Evolutionary conservation across 306 rosid genomes (phyloP).

Genomic region (Cercis canadensis): DNA sequence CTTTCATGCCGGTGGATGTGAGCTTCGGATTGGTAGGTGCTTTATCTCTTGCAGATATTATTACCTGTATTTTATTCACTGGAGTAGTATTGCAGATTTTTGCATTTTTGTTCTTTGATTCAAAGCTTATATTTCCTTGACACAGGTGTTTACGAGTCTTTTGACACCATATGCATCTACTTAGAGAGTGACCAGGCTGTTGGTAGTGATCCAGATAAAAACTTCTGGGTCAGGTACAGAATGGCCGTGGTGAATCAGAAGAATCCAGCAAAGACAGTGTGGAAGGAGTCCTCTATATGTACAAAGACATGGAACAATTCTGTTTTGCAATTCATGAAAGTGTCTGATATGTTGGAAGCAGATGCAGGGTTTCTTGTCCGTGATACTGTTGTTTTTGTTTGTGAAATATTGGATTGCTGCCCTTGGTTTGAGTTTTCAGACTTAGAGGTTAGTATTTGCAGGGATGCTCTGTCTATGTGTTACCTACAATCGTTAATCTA

Average conservation of each 20-base stretch:
- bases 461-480: slow-evolving; percentile 31
- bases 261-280: slow-evolving; percentile 88
- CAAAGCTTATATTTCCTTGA: slow-evolving; percentile 25
- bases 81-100: slow-evolving; percentile 36
- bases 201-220: slow-evolving; percentile 93
- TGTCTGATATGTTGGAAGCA: slow-evolving; percentile 92
- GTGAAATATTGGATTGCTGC: slow-evolving; percentile 98
- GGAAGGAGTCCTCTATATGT: slow-evolving; percentile 99
- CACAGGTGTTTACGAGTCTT: slow-evolving; percentile 96
- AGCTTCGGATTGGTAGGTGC: slow-evolving; percentile 95
- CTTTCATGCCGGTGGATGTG: slow-evolving; percentile 99
- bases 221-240: slow-evolving; percentile 97
- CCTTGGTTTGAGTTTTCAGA: slow-evolving; percentile 99
- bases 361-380: slow-evolving; percentile 98
- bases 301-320: slow-evolving; percentile 99
- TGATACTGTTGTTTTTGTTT: slow-evolving; percentile 93
- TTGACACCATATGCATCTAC: slow-evolving; percentile 97
- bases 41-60: background rate
- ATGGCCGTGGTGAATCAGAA: slow-evolving; percentile 99
- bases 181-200: slow-evolving; percentile 99
- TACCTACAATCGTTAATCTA: slow-evolving; percentile 25
- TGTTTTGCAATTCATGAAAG: slow-evolving; percentile 99
- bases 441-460: slow-evolving; percentile 76
- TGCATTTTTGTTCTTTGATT: slow-evolving; percentile 34
- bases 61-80: slow-evolving; percentile 31